Evolutionary conservation across 1,284 basidiomycete genomes (phyloP), one percentile per base, ranked within the genome.

Genomic region (Erythrobasidium hasegawianum): DNA sequence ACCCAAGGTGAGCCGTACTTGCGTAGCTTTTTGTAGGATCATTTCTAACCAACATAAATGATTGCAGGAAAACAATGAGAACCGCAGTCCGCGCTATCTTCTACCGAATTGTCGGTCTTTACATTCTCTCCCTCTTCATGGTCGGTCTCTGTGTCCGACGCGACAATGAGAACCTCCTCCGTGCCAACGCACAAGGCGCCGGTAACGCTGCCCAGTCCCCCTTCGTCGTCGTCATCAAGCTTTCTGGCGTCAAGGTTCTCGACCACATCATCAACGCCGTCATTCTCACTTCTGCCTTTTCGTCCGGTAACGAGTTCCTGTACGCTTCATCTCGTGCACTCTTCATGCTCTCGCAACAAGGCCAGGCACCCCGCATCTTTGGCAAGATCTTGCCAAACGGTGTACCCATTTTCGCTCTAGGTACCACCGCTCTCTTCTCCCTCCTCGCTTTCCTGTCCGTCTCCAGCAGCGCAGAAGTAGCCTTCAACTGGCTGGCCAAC

Each of bases 401-500:
- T 59, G 80, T 95, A 1, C 93, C 94, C 1, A 85, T 84, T 68
- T 79, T 85, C 14, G 83, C 89, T 11, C 81, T 96, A 67, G 73
- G 83, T 8, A 82, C 88, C 74, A 86, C 84, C 71, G 80, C 86
- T 11, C 68, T 79, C n/a, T 90, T 96, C 74, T 82, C 85, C 11
- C 74, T 83, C 9, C 83, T 96, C 9, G 83, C 87, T 18, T 96
- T 64, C 74, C 83, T 13, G 39, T 64, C 64, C 56, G 67, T 68
- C 33, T 56, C 56, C 11, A 16, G 39, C 13, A 49, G 83, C 56
- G 82, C 87, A 5, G 85, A 86, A 49, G 80, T 76, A 49, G 87
- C 90, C 45, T 90, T 95, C 76, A 77, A 78, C 27, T 92, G 88
- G 85, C 86, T 92, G 22, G 86, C 71, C 22, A 76, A 73, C 69